Evolutionary conservation across 2,329 filamentous ascomycete species (phyloP), one percentile per base, ranked within the genome.

Genomic region (Magnaporthiopsis rhizophila): DNA sequence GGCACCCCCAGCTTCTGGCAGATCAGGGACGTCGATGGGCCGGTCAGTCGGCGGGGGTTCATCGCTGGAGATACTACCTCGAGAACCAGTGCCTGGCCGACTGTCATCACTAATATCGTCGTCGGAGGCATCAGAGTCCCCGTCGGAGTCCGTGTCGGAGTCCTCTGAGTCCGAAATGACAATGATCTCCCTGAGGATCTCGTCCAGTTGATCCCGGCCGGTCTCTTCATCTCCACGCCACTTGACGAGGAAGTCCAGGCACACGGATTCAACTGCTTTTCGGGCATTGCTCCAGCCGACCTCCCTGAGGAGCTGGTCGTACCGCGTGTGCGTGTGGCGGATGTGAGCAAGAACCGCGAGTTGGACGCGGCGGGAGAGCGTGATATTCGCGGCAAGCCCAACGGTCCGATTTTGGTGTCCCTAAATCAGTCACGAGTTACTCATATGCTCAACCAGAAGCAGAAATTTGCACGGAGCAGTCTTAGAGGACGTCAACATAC

Each of bases 141-240:
- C 72, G 5, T 78, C 76, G 21, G 76, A 74, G 6, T 75, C 77
- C 11, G 72, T 75, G 5, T 77, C 76, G 3, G 79, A 79, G 57
- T 78, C 80, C 70, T 86, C 83, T 6, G 80, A 80, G 68, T 86
- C 84, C n/a, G 84, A 86, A 59, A 89, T 87, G 69, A 88, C 82
- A 63, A 89, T 84, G 13, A 89, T 84, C 73, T 89, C 86, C 62
- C 84, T 80, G 45, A 89, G 77, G 65, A 89, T 87, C 71, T 89
- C 86, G 65, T 89, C 86, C 21, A 89, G 79, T 72, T 88, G 84
- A 69, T 89, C 86, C 61, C 86, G 83, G 32, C 86, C 86, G 24
- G 83, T 88, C 72, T 89, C 86, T 72, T 89, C 86, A 69, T 89
- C 86, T 64, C 86, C 86, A 76, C 86, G 86, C 86, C 86, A 89